Evolutionary conservation across 768 basidiomycete species (phyloP), one percentile per base, ranked within the genome.

Genomic region (Tulasnella sp.): DNA sequence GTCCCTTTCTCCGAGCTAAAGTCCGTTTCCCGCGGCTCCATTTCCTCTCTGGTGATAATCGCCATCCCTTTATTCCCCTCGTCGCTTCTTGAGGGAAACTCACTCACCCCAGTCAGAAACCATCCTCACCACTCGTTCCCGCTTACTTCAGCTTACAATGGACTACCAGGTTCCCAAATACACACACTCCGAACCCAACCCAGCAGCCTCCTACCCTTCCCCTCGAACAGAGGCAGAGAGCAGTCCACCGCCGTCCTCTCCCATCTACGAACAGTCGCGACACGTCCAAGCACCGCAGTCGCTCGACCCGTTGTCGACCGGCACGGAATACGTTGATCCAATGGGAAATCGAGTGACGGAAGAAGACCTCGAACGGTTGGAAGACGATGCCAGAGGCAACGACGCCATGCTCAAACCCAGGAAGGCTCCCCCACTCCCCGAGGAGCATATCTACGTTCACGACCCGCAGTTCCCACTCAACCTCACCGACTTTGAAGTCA

Each of bases 401-500:
- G 36, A 64, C n/a, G 62, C 29, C 26, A 14, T 34, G 22, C 34
- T 37, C 16, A 63, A 72, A 64, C 59, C 71, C 62, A 62, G 36
- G 34, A 63, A 66, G 32, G 71, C 71, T 35, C 72, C 42, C 35
- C 74, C 74, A 22, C 44, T 74, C 3, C 74, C 74, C 0, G 66
- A 52, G 2, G 74, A 74, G 67, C 74, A 74, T 29, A 74, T 74
- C 59, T 74, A 74, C 62, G 66, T 74, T 17, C 72, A 74, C 59
- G 74, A 74, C 72, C 44, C 44, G 14, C 32, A 40, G 6, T 39
- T 44, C 35, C 73, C 74, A 19, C 72, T 76, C 68, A 41, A 73
- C 37, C 59, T 76, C 17, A 73, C 72, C 36, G 75, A 76, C 62
- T 78, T 78, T 62, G 81, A 82, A 75, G 79, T 82, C 12, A 77